Evolutionary conservation across 495 filamentous ascomycete species (phyloP).

Genomic region (Penicillium lagena): DNA sequence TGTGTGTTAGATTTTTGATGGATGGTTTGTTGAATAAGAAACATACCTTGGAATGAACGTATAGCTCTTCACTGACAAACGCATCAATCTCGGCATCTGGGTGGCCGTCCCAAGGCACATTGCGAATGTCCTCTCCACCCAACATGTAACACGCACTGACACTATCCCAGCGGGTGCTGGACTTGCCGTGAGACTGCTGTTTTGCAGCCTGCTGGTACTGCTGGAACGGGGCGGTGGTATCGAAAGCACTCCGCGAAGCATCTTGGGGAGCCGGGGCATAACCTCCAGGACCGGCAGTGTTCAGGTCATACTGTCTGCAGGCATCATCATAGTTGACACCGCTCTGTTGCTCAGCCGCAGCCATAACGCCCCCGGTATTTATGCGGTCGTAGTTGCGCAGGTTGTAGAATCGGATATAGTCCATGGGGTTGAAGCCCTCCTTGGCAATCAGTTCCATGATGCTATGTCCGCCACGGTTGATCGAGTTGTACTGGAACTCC

Average conservation of each 20-base stretch:
- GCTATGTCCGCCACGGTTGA: slow-evolving; percentile 80
- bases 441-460: slow-evolving; percentile 75
- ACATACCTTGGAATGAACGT: slow-evolving; percentile 79
- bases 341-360: slow-evolving; percentile 54
- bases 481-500: slow-evolving; percentile 88
- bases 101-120: slow-evolving; percentile 68
- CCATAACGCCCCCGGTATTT: slow-evolving; percentile 61
- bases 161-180: slow-evolving; percentile 57
- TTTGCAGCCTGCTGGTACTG: slow-evolving; percentile 65
- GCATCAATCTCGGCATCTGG: slow-evolving; percentile 73
- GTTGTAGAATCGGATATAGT: slow-evolving; percentile 95
- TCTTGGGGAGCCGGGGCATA: slow-evolving; percentile 23
- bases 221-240: slow-evolving; percentile 39
- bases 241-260: slow-evolving; percentile 29
- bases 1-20: too few species aligned
- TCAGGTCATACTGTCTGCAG: slow-evolving; percentile 57
- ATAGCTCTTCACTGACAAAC: slow-evolving; percentile 89
- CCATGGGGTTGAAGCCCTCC: slow-evolving; percentile 63
- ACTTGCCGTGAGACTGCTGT: slow-evolving; percentile 23
- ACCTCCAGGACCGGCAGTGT: slow-evolving; percentile 25
- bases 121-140: slow-evolving; percentile 64
- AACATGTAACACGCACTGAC: slow-evolving; percentile 85
- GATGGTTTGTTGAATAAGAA: not conserved
- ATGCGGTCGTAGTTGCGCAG: slow-evolving; percentile 89
- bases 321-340: slow-evolving; percentile 73